Percentiles rank a stretch among this genome's conserved stretches.
phyloP scores from a whole-genome alignment of 1,284 basidiomycete species.

The Tilletia horrida region DNA sequence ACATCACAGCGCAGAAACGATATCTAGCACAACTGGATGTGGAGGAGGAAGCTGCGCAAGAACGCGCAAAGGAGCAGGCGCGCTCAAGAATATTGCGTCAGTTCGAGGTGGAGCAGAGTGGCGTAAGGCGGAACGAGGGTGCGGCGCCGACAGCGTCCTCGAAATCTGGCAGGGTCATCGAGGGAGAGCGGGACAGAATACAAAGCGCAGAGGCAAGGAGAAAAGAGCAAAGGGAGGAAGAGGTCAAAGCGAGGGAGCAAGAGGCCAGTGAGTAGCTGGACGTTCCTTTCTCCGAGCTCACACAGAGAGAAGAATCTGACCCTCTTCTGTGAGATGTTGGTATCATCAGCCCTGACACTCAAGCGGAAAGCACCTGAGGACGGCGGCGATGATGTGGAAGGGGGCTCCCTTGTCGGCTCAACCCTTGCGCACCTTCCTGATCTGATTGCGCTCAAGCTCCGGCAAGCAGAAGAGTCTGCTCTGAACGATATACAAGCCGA shows the following conservation, averaged over 20 bases:
- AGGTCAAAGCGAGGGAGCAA: not conserved
- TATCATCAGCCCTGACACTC: not conserved
- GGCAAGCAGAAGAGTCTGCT: constrained; percentile 76
- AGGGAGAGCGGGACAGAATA: not conserved
- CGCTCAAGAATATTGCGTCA: constrained; percentile 15
- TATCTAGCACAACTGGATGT: constrained; percentile 21
- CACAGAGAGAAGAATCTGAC: too few species aligned
- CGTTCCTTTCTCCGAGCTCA: too few species aligned
- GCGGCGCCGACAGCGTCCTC: not conserved
- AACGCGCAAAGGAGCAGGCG: constrained; percentile 20
- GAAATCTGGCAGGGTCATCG: not conserved
- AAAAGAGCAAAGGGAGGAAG: not conserved
- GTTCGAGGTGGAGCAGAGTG: constrained; percentile 15
- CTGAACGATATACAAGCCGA: constrained; percentile 75
- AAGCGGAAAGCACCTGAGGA: constrained; percentile 6
- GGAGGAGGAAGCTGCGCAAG: constrained; percentile 25
- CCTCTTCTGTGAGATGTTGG: too few species aligned
- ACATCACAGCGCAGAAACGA: constrained; percentile 18
- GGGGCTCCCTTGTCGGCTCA: not conserved
- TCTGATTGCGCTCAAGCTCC: constrained; percentile 2
- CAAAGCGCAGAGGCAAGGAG: not conserved
- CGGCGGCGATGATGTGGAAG: not conserved
- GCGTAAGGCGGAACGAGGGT: not conserved
- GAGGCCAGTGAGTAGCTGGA: too few species aligned
- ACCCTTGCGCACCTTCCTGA: not conserved